Conservation (phyloP, 2,329 filamentous ascomycete genomes). For the Leptodontidium sp. region DNA sequence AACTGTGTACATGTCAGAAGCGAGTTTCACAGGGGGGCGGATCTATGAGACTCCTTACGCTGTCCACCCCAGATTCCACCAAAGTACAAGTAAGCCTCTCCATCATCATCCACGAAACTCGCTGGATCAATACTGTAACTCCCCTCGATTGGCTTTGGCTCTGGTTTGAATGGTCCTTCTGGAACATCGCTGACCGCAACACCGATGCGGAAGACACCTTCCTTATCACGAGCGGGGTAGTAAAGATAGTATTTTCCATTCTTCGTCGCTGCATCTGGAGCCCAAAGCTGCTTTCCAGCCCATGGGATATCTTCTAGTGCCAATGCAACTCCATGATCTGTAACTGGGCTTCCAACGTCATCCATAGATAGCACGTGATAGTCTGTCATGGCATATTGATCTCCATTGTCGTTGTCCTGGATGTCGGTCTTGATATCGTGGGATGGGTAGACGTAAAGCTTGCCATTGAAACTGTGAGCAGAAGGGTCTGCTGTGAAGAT, state of each 20-base stretch:
- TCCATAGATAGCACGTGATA: constrained; percentile 78
- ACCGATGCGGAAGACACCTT: constrained; percentile 77
- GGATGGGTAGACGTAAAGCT: constrained; percentile 81
- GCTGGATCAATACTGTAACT: constrained; percentile 82
- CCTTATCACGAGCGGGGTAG: constrained; percentile 77
- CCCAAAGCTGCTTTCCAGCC: constrained; percentile 83
- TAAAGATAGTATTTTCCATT: constrained; percentile 79
- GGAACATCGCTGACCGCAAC: constrained; percentile 71
- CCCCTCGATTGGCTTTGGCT: constrained; percentile 70
- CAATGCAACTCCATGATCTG: constrained; percentile 77
- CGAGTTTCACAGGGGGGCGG: background rate
- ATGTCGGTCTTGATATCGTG: constrained; percentile 81
- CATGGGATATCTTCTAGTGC: constrained; percentile 73
- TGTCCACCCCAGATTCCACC: constrained; percentile 85
- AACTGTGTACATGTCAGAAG: constrained; percentile 47
- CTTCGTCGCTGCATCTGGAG: constrained; percentile 75
- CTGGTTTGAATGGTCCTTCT: constrained; percentile 73
- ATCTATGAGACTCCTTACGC: constrained; percentile 38
- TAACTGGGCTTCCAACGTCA: constrained; percentile 64
- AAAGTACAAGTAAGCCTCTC: constrained; percentile 74
- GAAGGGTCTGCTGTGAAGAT: constrained; percentile 84
- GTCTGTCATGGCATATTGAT: constrained; percentile 85
- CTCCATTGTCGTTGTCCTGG: constrained; percentile 82
- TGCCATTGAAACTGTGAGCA: constrained; percentile 79
- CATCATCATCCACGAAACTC: constrained; percentile 77